Evolutionary conservation across 2,329 filamentous ascomycete genomes (phyloP).

Genomic region (Emericellopsis atlantica): DNA sequence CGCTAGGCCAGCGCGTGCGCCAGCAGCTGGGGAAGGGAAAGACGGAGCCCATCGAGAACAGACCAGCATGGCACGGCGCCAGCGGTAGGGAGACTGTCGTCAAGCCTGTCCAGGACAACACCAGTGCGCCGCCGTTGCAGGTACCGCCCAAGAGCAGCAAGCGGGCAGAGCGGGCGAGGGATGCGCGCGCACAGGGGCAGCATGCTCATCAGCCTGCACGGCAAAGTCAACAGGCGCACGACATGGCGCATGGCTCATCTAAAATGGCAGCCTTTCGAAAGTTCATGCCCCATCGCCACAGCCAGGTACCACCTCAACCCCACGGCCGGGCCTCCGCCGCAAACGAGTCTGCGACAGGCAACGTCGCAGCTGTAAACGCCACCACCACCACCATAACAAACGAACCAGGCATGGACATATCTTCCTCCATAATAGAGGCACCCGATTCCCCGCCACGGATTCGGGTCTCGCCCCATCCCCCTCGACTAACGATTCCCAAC

Average conservation of each 20-base stretch:
- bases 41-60: slow-evolving; percentile 24
- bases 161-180: slow-evolving; percentile 14
- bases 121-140: slow-evolving; percentile 39
- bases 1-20: slow-evolving; percentile 20
- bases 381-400: slow-evolving; percentile 1
- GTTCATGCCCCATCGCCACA: slow-evolving; percentile 19
- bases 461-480: slow-evolving; percentile 3
- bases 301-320: slow-evolving; percentile 7
- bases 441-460: no score
- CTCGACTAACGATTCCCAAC: slow-evolving; percentile 10
- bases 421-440: no score
- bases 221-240: slow-evolving; percentile 14
- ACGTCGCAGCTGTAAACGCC: slow-evolving; percentile 8
- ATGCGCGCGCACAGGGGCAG: slow-evolving; percentile 3
- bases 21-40: slow-evolving; percentile 18
- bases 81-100: slow-evolving; percentile 56
- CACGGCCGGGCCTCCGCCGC: slow-evolving; percentile 4
- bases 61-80: slow-evolving; percentile 59
- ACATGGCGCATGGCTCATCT: slow-evolving; percentile 14
- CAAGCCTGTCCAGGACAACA: slow-evolving; percentile 50
- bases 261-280: slow-evolving; percentile 18
- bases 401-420: no score
- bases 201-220: no score
- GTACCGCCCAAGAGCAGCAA: slow-evolving; percentile 39
- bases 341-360: slow-evolving; percentile 4